A percentile compares a stretch with the other conserved stretches of the same genome.
Evolutionary conservation across 768 basidiomycete species (phyloP).

Genomic region (Tulasnella sp.): DNA sequence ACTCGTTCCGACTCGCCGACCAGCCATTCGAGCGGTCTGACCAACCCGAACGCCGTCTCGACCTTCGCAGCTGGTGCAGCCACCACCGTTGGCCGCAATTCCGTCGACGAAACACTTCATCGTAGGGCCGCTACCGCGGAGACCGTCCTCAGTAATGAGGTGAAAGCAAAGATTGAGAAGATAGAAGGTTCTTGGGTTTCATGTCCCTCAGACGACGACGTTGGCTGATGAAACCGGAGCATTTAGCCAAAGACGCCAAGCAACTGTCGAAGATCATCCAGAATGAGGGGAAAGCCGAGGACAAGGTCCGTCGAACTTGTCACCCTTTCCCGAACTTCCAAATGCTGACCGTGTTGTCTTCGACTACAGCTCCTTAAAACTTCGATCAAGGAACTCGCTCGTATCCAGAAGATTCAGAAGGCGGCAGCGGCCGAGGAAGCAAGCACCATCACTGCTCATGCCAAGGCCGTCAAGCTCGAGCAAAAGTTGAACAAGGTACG

Average conservation of each 20-base stretch:
- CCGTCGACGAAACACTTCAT: neutral
- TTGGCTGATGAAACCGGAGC: neutral
- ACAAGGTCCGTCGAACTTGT: conserved; percentile 29
- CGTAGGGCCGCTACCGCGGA: neutral
- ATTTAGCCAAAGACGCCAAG: conserved; percentile 45
- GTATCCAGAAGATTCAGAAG: conserved; percentile 62
- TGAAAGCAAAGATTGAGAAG: neutral
- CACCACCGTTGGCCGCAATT: neutral
- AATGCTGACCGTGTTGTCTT: neutral
- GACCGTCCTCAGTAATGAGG: neutral
- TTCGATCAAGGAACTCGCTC: conserved; percentile 51
- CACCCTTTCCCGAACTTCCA: neutral
- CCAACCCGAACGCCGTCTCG: neutral
- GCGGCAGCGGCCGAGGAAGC: conserved; percentile 53
- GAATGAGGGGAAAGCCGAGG: conserved; percentile 56
- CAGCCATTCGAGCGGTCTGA: neutral
- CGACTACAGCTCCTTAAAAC: conserved; percentile 30
- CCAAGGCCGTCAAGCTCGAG: conserved; percentile 41
- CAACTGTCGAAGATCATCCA: conserved; percentile 58
- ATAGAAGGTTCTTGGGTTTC: neutral
- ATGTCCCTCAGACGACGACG: neutral
- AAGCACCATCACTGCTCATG: conserved; percentile 41
- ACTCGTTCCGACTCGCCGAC: neutral
- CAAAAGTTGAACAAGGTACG: conserved; percentile 35
- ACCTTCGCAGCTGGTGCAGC: neutral